Evolutionary conservation across 2,329 filamentous ascomycete genomes (phyloP), one percentile per base, ranked within the genome.

Genomic region (Colletotrichum theobromicola): DNA sequence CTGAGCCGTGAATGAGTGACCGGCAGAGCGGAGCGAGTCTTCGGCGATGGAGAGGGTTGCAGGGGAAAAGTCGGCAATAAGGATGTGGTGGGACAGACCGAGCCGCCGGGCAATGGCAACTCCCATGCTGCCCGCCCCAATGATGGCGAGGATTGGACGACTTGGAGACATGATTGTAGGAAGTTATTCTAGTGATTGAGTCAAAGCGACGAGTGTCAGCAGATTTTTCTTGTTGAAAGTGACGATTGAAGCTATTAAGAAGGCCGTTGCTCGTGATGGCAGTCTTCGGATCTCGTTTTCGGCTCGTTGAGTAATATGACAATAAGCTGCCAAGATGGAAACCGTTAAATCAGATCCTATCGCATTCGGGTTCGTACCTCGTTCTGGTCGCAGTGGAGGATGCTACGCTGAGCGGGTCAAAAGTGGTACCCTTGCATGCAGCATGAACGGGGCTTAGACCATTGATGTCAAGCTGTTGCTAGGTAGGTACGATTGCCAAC

Each of bases 71-170:
- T 74, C 71, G 35, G 57, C 24, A 18, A 74, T 35, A 24, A 74
- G 28, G 21, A 67, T 18, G 12, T 61, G 30, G 28, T 70, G 67
- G 8, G 28, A 63, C 18, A 35, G n/a, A 18, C 66, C 53, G 42
- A 74, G 50, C 24, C 61, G 35, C 34, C 50, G 30, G 26, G 71
- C 71, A 10, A 70, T 21, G 53, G 50, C 53, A 8, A 70, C 26
- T 21, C 71, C 67, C 37, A 74, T 74, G 24, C 71, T 61, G 21
- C 67, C 53, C 8, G 67, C 67, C 18, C 71, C 61, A 24, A 74
- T 66, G 18, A 70, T 24, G n/a, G 37, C 58, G 4, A 73, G n/a
- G 15, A 67, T 24, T 18, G 70, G 64, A 8, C 57, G 70, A 10
- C 13, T 21, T 13, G 37, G 26, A 16, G 34, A 37, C 64, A 58